These are phyloP conservation scores for Talaromyces islandicus DNA, from an alignment of 2,329 filamentous ascomycete genomes.

Conservation along the genomic window DNA sequence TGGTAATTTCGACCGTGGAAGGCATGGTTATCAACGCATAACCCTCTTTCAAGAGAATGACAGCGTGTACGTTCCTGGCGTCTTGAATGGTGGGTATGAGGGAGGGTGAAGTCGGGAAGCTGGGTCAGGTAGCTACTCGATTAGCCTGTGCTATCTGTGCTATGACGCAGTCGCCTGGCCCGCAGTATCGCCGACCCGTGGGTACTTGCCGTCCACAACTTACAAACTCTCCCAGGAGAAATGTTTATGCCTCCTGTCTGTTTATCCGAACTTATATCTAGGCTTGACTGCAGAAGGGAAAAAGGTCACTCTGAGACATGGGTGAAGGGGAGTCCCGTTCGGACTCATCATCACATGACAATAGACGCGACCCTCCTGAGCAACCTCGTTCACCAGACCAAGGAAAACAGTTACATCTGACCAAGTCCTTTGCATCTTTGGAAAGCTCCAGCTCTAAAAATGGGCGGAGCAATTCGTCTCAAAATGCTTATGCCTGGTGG, in stretches of 20 bases:
- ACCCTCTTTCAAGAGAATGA: neutral
- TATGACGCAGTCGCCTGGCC: neutral
- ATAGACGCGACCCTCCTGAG: conserved; percentile 1
- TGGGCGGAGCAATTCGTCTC: conserved; percentile 12
- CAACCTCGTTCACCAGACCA: neutral
- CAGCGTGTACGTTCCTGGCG: neutral
- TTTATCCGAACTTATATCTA: neutral
- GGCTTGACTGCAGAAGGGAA: neutral
- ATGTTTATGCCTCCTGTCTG: neutral
- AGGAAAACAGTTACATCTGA: neutral
- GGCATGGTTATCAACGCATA: conserved; percentile 27
- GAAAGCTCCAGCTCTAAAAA: conserved; percentile 10
- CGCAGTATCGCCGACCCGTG: neutral
- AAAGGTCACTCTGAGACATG: neutral
- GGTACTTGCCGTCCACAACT: neutral
- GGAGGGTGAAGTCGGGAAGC: neutral
- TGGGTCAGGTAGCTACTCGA: neutral
- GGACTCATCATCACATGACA: conserved; percentile 6
- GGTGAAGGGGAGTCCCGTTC: neutral
- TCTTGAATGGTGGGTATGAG: neutral
- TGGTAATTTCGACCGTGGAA: conserved; percentile 39
- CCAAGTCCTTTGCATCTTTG: neutral
- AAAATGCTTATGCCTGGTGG: conserved; percentile 6
- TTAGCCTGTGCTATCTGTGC: neutral
- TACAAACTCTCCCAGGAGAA: neutral